phyloP scores from a whole-genome alignment of 495 filamentous ascomycete genomes.

The Hypoxylon subgilvum region DNA sequence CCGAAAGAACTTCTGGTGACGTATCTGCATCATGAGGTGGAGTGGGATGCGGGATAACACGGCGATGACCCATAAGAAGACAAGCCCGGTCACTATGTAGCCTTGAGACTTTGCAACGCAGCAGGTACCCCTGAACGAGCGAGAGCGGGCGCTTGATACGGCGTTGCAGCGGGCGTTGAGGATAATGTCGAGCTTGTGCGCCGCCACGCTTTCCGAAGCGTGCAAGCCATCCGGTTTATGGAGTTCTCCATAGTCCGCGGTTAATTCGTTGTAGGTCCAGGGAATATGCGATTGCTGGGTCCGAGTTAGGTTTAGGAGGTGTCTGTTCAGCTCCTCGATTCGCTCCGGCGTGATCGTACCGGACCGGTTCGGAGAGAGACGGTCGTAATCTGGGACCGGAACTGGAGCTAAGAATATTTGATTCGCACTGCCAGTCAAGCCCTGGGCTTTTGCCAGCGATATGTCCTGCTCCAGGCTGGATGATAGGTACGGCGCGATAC shows the following conservation, averaged over 20 bases:
- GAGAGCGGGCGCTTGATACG: slow-evolving; percentile 44
- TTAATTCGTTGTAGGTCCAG: slow-evolving; percentile 61
- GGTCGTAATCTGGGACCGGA: slow-evolving; percentile 57
- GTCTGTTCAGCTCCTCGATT: slow-evolving; percentile 61
- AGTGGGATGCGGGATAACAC: no score
- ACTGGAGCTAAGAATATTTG: slow-evolving; percentile 61
- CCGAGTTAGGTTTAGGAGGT: slow-evolving; percentile 55
- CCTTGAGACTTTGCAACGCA: no score
- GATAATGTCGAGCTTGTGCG: slow-evolving; percentile 58
- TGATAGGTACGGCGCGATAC: slow-evolving; percentile 46
- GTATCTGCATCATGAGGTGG: no score
- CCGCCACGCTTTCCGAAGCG: slow-evolving; percentile 54
- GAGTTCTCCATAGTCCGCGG: slow-evolving; percentile 33
- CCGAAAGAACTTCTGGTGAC: no score
- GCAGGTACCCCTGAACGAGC: slow-evolving; percentile 63
- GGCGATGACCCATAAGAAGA: no score
- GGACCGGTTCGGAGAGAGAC: slow-evolving; percentile 53
- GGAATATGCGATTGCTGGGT: slow-evolving; percentile 54
- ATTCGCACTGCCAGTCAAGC: slow-evolving; percentile 34
- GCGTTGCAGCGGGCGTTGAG: slow-evolving; percentile 66
- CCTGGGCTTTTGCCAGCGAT: background rate
- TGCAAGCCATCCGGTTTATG: slow-evolving; percentile 61
- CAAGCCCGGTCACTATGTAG: no score
- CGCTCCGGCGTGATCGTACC: slow-evolving; percentile 57
- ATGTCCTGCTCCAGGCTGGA: slow-evolving; percentile 13